Base-by-base conservation (phyloP, 768 basidiomycete genomes). In the Boletus insuetus region DNA sequence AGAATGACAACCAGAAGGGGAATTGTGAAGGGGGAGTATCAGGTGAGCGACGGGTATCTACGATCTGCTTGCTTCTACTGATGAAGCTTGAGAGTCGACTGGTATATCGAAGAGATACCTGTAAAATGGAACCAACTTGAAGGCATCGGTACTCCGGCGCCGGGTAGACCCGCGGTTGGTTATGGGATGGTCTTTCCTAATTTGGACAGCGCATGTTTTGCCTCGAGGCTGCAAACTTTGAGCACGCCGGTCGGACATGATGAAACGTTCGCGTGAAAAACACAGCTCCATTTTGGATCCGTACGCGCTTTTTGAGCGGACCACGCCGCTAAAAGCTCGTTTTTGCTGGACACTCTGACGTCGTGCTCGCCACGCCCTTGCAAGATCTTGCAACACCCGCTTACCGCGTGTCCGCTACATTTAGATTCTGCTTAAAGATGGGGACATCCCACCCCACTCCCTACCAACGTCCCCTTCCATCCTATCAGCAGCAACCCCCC, bases 341-440 rank as follows among this genome's bases (percentile, higher is more conserved):
- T 63, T 62, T 45, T 14, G 17, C 38, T 19, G 38, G 6, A 39
- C 67, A 71, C 65, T 65, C 65, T 44, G 45, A 29, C 29, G 46
- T 22, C 52, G 54, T 50, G 54, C 62, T 58, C 54, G 44, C 63
- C 71, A 71, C 69, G 69, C 71, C 56, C 49, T 60, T 65, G 38
- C 34, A 35, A 39, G 38, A 55, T 58, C 55, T 38, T 54, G 32
- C 53, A 58, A 60, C 69, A 52, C 55, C 62, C 71, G 45, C 46
- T 37, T 57, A 41, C 69, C 71, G 66, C 70, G 69, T 71, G 70
- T 50, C 39, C 56, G 51, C 59, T 42, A 41, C 58, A 53, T 55
- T 54, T 59, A 61, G 58, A 58, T 32, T 38, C 13, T 58, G n/a
- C 53, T 63, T 62, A 61, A 73, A 64, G 64, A 71, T 73, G 71